A percentile compares a stretch with the other conserved stretches of the same genome.
These are phyloP conservation scores for Malassezia sympodialis DNA, from an alignment of 1,284 basidiomycete species.

Conservation along the genomic window DNA sequence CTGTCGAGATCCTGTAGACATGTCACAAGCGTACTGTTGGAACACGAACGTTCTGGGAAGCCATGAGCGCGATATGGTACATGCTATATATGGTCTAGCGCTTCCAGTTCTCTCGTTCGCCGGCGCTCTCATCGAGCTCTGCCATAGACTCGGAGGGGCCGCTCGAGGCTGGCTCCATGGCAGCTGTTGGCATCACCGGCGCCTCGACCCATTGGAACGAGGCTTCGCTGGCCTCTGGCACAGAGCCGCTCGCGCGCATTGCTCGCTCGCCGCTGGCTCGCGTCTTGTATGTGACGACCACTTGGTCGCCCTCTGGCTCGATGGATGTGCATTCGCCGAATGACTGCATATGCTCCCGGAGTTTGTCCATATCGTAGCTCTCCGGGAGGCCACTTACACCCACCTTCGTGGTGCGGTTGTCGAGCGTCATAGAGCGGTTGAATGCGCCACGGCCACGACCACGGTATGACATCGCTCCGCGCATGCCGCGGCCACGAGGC, in stretches of 20 bases:
- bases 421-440: constrained; percentile 56
- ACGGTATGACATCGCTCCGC: constrained; percentile 41
- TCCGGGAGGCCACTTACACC: constrained; percentile 59
- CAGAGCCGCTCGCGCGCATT: constrained; percentile 26
- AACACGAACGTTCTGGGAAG: not conserved
- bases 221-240: constrained; percentile 34
- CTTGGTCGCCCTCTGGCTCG: constrained; percentile 11
- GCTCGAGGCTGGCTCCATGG: not conserved
- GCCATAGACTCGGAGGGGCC: not conserved
- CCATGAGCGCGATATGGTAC: constrained; percentile 5
- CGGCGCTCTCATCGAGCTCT: constrained; percentile 8
- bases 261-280: constrained; percentile 33
- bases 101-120: constrained; percentile 36
- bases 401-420: constrained; percentile 76
- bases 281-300: constrained; percentile 29
- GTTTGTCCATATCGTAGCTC: constrained; percentile 53
- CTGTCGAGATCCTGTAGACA: constrained; percentile 7
- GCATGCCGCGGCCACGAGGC: constrained; percentile 51
- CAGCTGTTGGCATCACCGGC: not conserved
- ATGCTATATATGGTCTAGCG: constrained; percentile 16
- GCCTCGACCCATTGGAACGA: constrained; percentile 37
- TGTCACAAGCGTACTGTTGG: constrained; percentile 4
- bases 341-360: constrained; percentile 53
- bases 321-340: constrained; percentile 34
- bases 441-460: constrained; percentile 57